phyloP scores from a whole-genome alignment of 495 filamentous ascomycete genomes.

The Daldinia bambusicola region DNA sequence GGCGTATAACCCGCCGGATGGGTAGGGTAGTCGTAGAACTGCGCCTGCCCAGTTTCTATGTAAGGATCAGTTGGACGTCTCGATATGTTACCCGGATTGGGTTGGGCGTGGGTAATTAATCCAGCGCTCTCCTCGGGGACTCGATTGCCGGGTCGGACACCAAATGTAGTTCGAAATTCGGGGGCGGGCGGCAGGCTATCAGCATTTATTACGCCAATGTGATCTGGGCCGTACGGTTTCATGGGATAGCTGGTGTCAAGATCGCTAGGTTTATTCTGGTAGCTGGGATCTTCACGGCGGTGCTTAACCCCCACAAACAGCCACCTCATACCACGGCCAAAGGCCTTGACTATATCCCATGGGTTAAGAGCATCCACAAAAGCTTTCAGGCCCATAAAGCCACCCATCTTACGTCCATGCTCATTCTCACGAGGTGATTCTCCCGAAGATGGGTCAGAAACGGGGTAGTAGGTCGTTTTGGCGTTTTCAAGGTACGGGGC shows the following conservation, averaged over 20 bases:
- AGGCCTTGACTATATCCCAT: conserved; percentile 83
- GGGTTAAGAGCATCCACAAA: conserved; percentile 80
- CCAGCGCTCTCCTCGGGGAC: conserved; percentile 57
- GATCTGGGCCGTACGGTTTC: conserved; percentile 35
- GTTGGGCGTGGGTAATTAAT: conserved; percentile 60
- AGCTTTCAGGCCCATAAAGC: conserved; percentile 69
- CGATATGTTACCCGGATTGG: conserved; percentile 49
- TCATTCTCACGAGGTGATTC: conserved; percentile 59
- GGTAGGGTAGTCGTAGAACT: conserved; percentile 44
- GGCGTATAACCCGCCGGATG: conserved; percentile 7
- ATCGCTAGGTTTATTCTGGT: conserved; percentile 47
- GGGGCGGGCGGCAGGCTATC: conserved; percentile 55
- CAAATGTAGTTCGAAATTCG: conserved; percentile 56
- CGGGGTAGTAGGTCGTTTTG: conserved; percentile 50
- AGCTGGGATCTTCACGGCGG: conserved; percentile 58
- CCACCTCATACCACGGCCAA: conserved; percentile 82
- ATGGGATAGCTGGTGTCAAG: conserved; percentile 51
- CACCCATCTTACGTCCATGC: conserved; percentile 67
- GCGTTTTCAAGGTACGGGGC: conserved; percentile 67
- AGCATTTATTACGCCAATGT: conserved; percentile 45
- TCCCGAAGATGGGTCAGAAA: conserved; percentile 41
- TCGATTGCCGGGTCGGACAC: conserved; percentile 31
- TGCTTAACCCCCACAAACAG: conserved; percentile 75
- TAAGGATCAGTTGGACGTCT: conserved; percentile 35
- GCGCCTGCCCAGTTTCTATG: conserved; percentile 34